Base-by-base conservation (phyloP, 805 yeast species). In the Saccharomycopsis olivae region DNA sequence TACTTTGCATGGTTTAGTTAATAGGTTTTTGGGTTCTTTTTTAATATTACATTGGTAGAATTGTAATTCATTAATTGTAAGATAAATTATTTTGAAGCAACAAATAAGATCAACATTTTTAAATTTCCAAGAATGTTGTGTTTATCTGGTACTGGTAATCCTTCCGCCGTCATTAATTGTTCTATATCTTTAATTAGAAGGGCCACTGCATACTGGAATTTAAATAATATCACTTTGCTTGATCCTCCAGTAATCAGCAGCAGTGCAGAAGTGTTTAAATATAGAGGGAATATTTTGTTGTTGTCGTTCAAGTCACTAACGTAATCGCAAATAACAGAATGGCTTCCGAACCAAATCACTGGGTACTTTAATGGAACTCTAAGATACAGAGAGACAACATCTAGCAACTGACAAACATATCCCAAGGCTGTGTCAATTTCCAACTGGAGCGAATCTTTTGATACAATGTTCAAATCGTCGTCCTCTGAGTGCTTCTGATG, bases 391-490 rank as follows among this genome's bases (percentile, higher is more conserved):
- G 74, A 56, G 3, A 71, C 51, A 20, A 63, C 46, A 11, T 53
- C 50, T 4, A 70, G 60, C 3, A 73, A 49, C 23, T 68, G 68
- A 2, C 68, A 58, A 3, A 68, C 59, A 40, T 62, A 62, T 2
- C 76, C 75, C 19, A 71, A 51, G n/a, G 72, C 65, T 0, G 75
- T 67, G 30, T 66, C 72, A 0, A 66, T 58, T 35, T 64, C 62
- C 9, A 57, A 58, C 15, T 66, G 67, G 38, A 63, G 53, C 46
- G 32, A 53, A 23, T 42, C 58, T 47, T 6, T 58, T 49, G 44
- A 60, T 10, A 38, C 14, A n/a, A 44, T 21, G 15, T 27, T 27
- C 6, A 42, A 18, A 13, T 39, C 39, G 35, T 36, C 42, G 9
- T 31, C 28, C 23, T 30, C 38, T 8, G 24, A 4, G 3, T n/a